Conservation (phyloP, 2,329 filamentous ascomycete genomes). For the Chaetomiaceae sp. region DNA sequence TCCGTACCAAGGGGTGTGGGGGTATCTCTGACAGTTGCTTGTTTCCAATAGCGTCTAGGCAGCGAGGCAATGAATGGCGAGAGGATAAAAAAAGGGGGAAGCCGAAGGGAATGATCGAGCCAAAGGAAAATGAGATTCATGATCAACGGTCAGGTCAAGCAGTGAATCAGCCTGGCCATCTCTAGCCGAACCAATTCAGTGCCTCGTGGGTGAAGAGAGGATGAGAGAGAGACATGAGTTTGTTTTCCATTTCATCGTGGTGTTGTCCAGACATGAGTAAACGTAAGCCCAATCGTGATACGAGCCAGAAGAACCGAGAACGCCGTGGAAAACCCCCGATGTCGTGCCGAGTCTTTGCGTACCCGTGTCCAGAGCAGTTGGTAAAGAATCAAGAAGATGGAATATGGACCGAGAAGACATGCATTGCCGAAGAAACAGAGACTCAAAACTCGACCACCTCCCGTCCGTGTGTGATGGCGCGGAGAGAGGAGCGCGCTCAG, state of each 20-base stretch:
- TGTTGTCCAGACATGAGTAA: slow-evolving; percentile 19
- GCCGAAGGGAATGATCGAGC: background rate
- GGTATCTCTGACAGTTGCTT: slow-evolving; percentile 15
- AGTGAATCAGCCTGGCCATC: too few species aligned
- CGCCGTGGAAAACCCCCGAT: slow-evolving; percentile 21
- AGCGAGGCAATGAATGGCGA: slow-evolving; percentile 11
- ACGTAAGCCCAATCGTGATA: slow-evolving; percentile 16
- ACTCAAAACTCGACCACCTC: slow-evolving; percentile 3
- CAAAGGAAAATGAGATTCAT: background rate
- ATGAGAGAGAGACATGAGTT: slow-evolving; percentile 11
- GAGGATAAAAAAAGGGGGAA: background rate
- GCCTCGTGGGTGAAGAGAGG: background rate
- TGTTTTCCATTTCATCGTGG: slow-evolving; percentile 18
- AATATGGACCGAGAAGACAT: slow-evolving; percentile 11
- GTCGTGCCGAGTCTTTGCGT: slow-evolving; percentile 18
- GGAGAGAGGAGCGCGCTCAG: slow-evolving; percentile 12
- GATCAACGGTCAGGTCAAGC: background rate
- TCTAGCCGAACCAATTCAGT: too few species aligned
- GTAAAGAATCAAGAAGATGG: slow-evolving; percentile 13
- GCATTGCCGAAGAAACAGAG: slow-evolving; percentile 10
- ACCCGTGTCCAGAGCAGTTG: slow-evolving; percentile 12
- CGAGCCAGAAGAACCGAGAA: slow-evolving; percentile 21
- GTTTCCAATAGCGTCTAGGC: slow-evolving; percentile 16
- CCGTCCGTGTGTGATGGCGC: slow-evolving; percentile 1
- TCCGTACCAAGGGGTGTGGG: slow-evolving; percentile 8